phyloP scores from a whole-genome alignment of 352 stramenopile species.

The Thraustochytrium aureum region DNA sequence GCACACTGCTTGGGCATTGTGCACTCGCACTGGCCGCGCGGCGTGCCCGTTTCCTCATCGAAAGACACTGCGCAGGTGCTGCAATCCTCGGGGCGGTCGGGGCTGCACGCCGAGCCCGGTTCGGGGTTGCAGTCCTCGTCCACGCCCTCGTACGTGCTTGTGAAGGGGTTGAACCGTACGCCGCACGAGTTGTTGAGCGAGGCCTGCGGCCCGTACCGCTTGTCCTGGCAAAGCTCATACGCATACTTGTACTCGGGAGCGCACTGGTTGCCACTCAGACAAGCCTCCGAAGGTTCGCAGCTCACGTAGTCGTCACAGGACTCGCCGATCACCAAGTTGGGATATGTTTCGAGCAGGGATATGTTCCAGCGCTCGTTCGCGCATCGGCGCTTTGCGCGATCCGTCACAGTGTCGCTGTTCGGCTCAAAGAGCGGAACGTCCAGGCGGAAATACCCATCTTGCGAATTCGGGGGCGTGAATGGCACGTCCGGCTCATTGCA shows the following conservation, averaged over 20 bases:
- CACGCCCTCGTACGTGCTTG: constrained; percentile 24
- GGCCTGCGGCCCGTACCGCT: neutral
- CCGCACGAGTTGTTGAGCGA: constrained; percentile 33
- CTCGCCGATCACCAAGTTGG: neutral
- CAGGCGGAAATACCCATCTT: constrained; percentile 17
- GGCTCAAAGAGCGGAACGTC: constrained; percentile 29
- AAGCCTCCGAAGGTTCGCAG: constrained; percentile 52
- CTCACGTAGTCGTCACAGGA: constrained; percentile 53
- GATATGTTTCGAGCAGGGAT: neutral
- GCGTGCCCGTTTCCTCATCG: neutral
- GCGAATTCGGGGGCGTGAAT: constrained; percentile 7
- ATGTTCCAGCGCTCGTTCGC: constrained; percentile 23
- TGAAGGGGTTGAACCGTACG: constrained; percentile 25
- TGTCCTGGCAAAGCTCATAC: constrained; percentile 1
- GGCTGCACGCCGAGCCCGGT: neutral
- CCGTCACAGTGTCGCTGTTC: constrained; percentile 9
- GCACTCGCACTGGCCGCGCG: constrained; percentile 29
- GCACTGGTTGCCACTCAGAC: constrained; percentile 50
- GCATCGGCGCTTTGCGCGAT: constrained; percentile 16
- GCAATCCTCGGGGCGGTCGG: neutral
- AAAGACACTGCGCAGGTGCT: constrained; percentile 6
- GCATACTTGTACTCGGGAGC: constrained; percentile 44
- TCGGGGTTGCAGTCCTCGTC: constrained; percentile 45
- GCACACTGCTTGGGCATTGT: constrained; percentile 44
- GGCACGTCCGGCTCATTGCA: constrained; percentile 26